Percentiles rank a stretch among this genome's conserved stretches.
These are phyloP conservation scores for Tuber indicum DNA, from an alignment of 495 filamentous ascomycete species.

Conservation along the genomic window DNA sequence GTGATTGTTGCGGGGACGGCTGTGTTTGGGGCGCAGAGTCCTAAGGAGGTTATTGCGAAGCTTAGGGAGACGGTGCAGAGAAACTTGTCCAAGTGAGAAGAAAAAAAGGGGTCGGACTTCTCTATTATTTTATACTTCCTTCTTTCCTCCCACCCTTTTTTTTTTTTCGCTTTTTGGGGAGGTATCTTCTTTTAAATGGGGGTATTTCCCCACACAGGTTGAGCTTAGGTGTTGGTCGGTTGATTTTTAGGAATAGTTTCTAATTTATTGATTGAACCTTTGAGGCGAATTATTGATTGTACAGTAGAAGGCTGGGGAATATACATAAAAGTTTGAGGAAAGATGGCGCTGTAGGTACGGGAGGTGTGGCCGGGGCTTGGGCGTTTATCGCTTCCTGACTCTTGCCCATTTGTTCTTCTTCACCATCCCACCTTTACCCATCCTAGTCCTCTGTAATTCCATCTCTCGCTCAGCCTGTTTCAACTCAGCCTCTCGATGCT, in stretches of 20 bases:
- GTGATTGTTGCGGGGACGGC: conserved; percentile 98
- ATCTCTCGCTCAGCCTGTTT: conserved; percentile 66
- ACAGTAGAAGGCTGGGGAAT: background rate
- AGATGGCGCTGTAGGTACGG: background rate
- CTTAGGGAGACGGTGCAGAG: conserved; percentile 73
- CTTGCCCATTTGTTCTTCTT: conserved; percentile 39
- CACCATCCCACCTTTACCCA: conserved; percentile 56
- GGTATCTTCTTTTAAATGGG: background rate
- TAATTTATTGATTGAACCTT: background rate
- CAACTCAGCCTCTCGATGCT: conserved; percentile 65
- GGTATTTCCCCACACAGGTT: background rate
- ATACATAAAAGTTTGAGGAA: background rate
- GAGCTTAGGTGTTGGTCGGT: background rate
- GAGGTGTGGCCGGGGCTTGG: background rate
- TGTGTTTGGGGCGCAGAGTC: conserved; percentile 86
- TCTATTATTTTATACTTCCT: background rate
- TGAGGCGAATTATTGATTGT: background rate
- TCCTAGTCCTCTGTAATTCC: conserved; percentile 67
- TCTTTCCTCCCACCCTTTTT: background rate
- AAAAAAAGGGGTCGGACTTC: background rate
- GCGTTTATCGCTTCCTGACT: conserved; percentile 30
- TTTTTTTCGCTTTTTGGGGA: background rate
- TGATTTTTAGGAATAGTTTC: background rate
- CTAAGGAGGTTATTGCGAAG: conserved; percentile 71
- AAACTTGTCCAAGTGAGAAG: conserved; percentile 11